Evolutionary conservation across 2,329 filamentous ascomycete genomes (phyloP).

Genomic region (Aspergillus sp.): DNA sequence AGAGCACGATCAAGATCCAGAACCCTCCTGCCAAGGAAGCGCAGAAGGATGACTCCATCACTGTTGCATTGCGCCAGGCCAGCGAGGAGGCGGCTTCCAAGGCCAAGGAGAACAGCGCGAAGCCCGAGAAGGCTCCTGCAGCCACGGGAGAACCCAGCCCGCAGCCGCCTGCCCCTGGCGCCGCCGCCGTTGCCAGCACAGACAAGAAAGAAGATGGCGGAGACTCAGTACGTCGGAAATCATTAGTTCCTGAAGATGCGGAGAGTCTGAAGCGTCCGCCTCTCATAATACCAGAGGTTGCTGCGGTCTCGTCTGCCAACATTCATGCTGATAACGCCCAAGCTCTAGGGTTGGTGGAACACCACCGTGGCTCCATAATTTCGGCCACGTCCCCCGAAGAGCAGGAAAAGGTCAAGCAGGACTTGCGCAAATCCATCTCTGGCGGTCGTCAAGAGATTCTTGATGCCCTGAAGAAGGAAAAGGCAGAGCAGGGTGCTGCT

Average conservation of each 20-base stretch:
- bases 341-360: slow-evolving; percentile 36
- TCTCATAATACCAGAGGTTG: slow-evolving; percentile 32
- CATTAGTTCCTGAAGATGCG: slow-evolving; percentile 32
- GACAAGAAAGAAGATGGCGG: slow-evolving; percentile 16
- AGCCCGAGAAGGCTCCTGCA: slow-evolving; percentile 13
- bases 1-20: slow-evolving; percentile 43
- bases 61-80: slow-evolving; percentile 44
- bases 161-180: slow-evolving; percentile 16
- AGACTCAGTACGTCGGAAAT: slow-evolving; percentile 26
- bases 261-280: slow-evolving; percentile 28
- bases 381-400: slow-evolving; percentile 35
- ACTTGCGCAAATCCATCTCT: slow-evolving; percentile 40
- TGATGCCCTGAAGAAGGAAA: slow-evolving; percentile 31
- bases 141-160: slow-evolving; percentile 11
- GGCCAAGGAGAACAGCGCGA: slow-evolving; percentile 31
- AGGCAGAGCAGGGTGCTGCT: slow-evolving; percentile 20
- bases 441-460: slow-evolving; percentile 26
- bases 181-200: slow-evolving; percentile 7
- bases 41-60: slow-evolving; percentile 38
- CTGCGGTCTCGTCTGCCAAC: slow-evolving; percentile 39
- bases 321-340: slow-evolving; percentile 39
- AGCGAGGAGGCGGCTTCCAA: slow-evolving; percentile 41
- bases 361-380: slow-evolving; percentile 39
- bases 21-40: slow-evolving; percentile 37
- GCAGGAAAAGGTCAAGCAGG: slow-evolving; percentile 34